Percentiles rank a stretch among this genome's conserved stretches.
Evolutionary conservation across 495 filamentous ascomycete species (phyloP).

Genomic region (Letharia lupina): DNA sequence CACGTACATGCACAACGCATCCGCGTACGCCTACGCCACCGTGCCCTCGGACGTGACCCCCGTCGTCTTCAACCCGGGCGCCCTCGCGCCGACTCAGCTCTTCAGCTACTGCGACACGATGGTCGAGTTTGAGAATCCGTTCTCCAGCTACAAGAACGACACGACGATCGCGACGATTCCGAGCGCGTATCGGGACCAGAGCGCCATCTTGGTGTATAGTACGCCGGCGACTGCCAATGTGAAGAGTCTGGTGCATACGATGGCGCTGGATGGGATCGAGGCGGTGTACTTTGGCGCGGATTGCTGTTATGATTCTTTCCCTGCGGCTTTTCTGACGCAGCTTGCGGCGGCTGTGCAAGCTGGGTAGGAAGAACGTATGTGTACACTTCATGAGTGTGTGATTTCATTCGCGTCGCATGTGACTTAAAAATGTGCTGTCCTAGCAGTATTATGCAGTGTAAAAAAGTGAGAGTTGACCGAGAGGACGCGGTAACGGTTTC

Average conservation of each 20-base stretch:
- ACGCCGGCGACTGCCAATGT: constrained; percentile 4
- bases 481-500: too few relatives aligned
- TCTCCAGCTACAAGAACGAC: constrained; percentile 1
- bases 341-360: constrained; percentile 15
- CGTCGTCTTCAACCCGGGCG: constrained; percentile 22
- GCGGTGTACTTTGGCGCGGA: constrained; percentile 16
- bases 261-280: constrained; percentile 12
- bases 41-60: constrained; percentile 10
- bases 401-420: too few relatives aligned
- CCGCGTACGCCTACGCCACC: constrained; percentile 1
- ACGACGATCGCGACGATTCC: constrained; percentile 19
- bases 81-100: constrained; percentile 8
- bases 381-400: too few relatives aligned
- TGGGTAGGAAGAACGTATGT: neutral
- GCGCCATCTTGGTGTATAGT: constrained; percentile 25
- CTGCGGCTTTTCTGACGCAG: neutral
- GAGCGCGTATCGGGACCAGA: constrained; percentile 2
- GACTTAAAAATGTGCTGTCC: too few relatives aligned
- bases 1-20: constrained; percentile 13
- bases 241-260: constrained; percentile 16
- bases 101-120: constrained; percentile 20
- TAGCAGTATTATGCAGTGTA: too few relatives aligned
- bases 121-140: constrained; percentile 16
- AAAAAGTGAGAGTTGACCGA: too few relatives aligned
- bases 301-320: neutral